These are phyloP conservation scores for Agrocybe pediades DNA, from an alignment of 768 basidiomycete genomes.

Conservation along the genomic window DNA sequence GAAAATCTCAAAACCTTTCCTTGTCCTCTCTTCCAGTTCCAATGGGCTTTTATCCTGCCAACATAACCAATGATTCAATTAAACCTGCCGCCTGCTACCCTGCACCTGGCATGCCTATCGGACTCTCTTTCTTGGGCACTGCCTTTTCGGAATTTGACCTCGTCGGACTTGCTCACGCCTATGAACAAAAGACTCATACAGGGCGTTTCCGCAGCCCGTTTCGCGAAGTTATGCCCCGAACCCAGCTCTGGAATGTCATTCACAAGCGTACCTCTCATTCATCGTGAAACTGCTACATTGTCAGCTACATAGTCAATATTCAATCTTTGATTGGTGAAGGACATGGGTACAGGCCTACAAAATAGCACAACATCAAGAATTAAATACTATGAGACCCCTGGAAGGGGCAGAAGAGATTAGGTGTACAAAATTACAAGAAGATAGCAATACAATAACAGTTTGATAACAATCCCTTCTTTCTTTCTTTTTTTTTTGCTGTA, in stretches of 20 bases:
- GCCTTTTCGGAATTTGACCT: slow-evolving; percentile 60
- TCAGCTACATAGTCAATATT: too few species aligned
- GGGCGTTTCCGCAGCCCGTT: neutral
- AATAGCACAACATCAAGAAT: too few species aligned
- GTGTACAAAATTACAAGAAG: neutral
- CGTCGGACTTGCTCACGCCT: slow-evolving; percentile 60
- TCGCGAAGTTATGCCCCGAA: neutral
- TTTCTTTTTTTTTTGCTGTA: too few species aligned
- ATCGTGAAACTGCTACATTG: too few species aligned
- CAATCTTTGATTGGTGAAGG: too few species aligned
- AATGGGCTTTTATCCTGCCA: slow-evolving; percentile 55
- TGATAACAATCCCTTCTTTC: too few species aligned
- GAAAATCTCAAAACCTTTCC: neutral
- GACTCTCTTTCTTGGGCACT: slow-evolving; percentile 61
- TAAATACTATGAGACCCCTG: too few species aligned
- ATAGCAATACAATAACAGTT: neutral
- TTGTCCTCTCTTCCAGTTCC: slow-evolving; percentile 41
- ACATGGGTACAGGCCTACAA: too few species aligned
- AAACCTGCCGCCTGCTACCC: too few species aligned
- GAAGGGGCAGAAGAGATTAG: neutral
- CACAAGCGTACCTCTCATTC: too few species aligned
- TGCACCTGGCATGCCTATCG: slow-evolving; percentile 62
- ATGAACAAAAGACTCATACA: slow-evolving; percentile 55
- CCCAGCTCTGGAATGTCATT: neutral
- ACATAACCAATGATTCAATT: slow-evolving; percentile 35